Conservation (phyloP, 257 asterid genomes). For the Voacanga thouarsii region DNA sequence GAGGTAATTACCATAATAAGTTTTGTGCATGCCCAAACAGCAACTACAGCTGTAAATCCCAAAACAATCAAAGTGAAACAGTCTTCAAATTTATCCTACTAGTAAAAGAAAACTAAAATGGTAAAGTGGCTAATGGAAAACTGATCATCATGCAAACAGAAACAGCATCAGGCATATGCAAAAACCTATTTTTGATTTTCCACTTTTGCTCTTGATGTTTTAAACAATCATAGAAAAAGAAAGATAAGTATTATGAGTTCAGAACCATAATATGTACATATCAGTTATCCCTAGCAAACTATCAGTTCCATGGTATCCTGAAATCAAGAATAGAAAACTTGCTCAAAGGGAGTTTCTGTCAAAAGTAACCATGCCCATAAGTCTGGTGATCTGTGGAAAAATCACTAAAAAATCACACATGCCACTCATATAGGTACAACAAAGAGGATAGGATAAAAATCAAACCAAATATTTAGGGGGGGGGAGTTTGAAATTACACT, state of each 20-base stretch:
- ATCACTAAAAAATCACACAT: background rate
- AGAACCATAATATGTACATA: background rate
- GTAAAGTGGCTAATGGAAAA: background rate
- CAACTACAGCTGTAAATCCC: conserved; percentile 83
- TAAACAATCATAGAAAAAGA: background rate
- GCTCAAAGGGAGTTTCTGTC: background rate
- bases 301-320: background rate
- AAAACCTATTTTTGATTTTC: background rate
- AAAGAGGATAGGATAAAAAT: background rate
- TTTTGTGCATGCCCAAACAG: conserved; percentile 69
- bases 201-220: background rate
- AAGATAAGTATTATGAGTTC: background rate
- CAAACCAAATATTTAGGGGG: no score
- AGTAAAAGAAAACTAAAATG: conserved; percentile 18
- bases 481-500: background rate
- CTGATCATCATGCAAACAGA: background rate
- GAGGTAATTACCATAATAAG: conserved; percentile 51
- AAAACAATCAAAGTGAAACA: conserved; percentile 75
- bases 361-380: background rate
- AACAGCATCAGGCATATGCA: background rate
- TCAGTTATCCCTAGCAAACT: background rate
- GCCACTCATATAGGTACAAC: background rate
- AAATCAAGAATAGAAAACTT: background rate
- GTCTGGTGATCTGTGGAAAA: background rate
- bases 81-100: conserved; percentile 95